Conservation (phyloP, 2,329 filamentous ascomycete genomes). For the Colletotrichum orbiculare region DNA sequence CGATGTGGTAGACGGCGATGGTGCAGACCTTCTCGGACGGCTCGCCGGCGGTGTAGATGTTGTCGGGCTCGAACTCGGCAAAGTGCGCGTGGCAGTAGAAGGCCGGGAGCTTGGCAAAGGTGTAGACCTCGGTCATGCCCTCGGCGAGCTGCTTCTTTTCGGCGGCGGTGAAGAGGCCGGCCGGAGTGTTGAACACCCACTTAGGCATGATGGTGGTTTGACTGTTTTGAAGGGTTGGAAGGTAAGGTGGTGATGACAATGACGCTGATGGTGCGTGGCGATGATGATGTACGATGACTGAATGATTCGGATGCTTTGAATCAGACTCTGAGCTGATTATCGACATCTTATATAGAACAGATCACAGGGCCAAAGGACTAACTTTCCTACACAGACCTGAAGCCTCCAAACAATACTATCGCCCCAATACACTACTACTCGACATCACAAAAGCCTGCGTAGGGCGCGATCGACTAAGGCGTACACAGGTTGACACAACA, state of each 20-base stretch:
- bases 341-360: no score
- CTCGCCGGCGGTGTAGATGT: slow-evolving; percentile 57
- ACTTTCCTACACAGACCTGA: fast-evolving
- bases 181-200: slow-evolving; percentile 20
- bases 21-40: slow-evolving; percentile 25
- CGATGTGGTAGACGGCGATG: slow-evolving; percentile 21
- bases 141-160: slow-evolving; percentile 21
- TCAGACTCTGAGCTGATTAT: no score
- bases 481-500: no score
- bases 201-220: slow-evolving; percentile 11
- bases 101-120: slow-evolving; percentile 2
- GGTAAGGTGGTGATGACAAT: neutral
- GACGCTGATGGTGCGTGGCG: no score
- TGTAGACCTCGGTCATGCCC: slow-evolving; percentile 21
- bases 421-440: no score
- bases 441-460: no score
- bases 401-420: no score
- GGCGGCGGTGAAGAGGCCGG: slow-evolving; percentile 6
- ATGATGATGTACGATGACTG: no score
- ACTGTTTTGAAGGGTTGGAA: neutral
- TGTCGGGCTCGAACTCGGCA: slow-evolving; percentile 39
- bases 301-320: no score
- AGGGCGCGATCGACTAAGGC: no score
- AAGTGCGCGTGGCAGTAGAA: slow-evolving; percentile 36
- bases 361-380: no score